phyloP scores from a whole-genome alignment of 306 rosid species.

The Potentilla sterilis region DNA sequence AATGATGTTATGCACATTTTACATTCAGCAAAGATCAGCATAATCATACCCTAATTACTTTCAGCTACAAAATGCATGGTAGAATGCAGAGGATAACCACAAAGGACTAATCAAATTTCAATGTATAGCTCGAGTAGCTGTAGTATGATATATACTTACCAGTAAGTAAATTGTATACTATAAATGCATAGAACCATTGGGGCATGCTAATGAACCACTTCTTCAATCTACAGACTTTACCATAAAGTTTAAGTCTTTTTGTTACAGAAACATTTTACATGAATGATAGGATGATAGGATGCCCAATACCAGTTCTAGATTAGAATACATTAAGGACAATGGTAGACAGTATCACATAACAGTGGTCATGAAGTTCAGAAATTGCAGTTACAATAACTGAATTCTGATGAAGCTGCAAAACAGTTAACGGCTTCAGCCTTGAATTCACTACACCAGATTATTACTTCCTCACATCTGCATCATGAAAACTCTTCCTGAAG shows the following conservation, averaged over 20 bases:
- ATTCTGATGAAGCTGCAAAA: not conserved
- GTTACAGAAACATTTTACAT: not conserved
- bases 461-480: not conserved
- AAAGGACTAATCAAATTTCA: not conserved
- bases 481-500: not conserved
- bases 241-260: not conserved
- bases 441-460: not conserved
- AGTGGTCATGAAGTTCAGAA: not conserved
- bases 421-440: not conserved
- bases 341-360: not conserved
- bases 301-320: not conserved
- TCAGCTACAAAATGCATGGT: conserved; percentile 5
- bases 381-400: not conserved
- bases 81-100: conserved; percentile 18
- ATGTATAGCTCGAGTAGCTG: not conserved
- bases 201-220: not conserved
- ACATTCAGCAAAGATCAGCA: not conserved
- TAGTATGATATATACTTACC: not conserved
- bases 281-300: not conserved
- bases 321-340: not conserved
- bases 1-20: not conserved
- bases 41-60: not conserved
- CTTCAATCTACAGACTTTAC: not conserved
- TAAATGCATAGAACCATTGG: not conserved
- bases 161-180: not conserved